A percentile compares a stretch with the other conserved stretches of the same genome.
These are phyloP conservation scores for Colletotrichum melonis DNA, from an alignment of 2,329 filamentous ascomycete species.

Conservation along the genomic window DNA sequence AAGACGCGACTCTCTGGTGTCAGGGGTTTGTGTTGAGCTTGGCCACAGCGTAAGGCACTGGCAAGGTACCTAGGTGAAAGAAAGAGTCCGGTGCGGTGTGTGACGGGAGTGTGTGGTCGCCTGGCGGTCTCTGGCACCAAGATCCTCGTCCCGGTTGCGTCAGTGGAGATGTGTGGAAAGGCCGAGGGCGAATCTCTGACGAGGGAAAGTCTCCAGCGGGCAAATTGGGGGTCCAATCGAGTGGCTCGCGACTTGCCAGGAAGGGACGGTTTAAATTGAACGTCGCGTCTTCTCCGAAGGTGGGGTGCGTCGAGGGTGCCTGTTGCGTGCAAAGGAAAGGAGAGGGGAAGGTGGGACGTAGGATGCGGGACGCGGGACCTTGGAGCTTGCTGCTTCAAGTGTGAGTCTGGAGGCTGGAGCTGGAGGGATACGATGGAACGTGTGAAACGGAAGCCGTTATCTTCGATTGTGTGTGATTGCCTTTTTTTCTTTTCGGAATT, in stretches of 20 bases:
- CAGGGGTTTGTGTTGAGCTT: conserved; percentile 30
- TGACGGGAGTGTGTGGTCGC: background rate
- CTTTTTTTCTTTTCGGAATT: background rate
- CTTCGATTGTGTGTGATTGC: too few relatives aligned
- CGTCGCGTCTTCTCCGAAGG: conserved; percentile 31
- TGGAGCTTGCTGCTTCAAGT: background rate
- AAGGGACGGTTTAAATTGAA: conserved; percentile 34
- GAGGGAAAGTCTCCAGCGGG: conserved; percentile 31
- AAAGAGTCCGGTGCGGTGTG: conserved; percentile 6
- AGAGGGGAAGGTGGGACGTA: conserved; percentile 6
- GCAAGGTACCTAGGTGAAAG: background rate
- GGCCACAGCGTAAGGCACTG: conserved; percentile 13
- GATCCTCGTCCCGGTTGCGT: conserved; percentile 10
- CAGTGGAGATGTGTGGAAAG: conserved; percentile 5
- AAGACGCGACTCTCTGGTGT: conserved; percentile 30
- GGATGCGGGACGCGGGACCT: background rate
- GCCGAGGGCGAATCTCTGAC: conserved; percentile 22
- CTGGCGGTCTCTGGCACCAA: background rate
- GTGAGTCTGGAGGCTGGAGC: background rate
- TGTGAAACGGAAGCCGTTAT: conserved; percentile 19
- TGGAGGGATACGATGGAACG: conserved; percentile 7
- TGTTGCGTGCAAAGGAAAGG: conserved; percentile 4
- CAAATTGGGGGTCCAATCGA: conserved; percentile 33
- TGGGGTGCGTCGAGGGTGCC: conserved; percentile 11
- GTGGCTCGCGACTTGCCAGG: conserved; percentile 27